Evolutionary conservation across 1,284 basidiomycete genomes (phyloP), one percentile per base, ranked within the genome.

Genomic region (Moesziomyces aphidis): DNA sequence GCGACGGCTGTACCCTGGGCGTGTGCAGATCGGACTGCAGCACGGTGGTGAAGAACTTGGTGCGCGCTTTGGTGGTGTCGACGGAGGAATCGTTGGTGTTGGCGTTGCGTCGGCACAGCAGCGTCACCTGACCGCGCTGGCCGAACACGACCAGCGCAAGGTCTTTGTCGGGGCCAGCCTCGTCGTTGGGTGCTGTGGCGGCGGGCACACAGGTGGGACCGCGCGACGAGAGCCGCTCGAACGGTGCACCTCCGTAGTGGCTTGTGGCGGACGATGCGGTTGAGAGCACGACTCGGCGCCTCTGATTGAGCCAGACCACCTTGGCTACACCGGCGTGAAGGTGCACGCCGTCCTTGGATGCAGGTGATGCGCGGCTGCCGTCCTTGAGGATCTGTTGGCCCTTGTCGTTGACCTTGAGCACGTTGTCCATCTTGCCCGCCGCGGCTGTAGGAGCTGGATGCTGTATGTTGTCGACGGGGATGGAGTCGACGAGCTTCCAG

Each of bases 61-160:
- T 15, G 11, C 5, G 24, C 15, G 19, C 15, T 15, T 9, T 49
- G n/a, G 21, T 1, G 3, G 46, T 8, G 11, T 42, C 8, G 15
- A 13, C 8, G 1, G 43, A 21, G 2, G 51, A 34, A 13, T 68
- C 50, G 4, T 61, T 28, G 26, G 55, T 50, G 11, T 72, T 59
- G 3, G 50, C 31, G 19, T 56, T 54, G 39, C 69, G 64, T 48
- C 60, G 59, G 15, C 62, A 62, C 4, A 76, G 52, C 17, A 76
- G 48, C 0, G 64, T 61, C 19, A 76, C 61, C 43, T 72, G 64
- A 13, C 68, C 68, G 6, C 59, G 65, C n/a, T 57, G 15, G 7
- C 73, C 73, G 19, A 76, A 72, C 15, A 76, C 58, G 6, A 72
- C 34, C 11, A 76, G 56, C 5, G 73, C 73, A 0, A 72, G 44